Percentiles rank a stretch among this genome's conserved stretches.
These are phyloP conservation scores for Penicillium salamii DNA, from an alignment of 495 filamentous ascomycete species.

Conservation along the genomic window DNA sequence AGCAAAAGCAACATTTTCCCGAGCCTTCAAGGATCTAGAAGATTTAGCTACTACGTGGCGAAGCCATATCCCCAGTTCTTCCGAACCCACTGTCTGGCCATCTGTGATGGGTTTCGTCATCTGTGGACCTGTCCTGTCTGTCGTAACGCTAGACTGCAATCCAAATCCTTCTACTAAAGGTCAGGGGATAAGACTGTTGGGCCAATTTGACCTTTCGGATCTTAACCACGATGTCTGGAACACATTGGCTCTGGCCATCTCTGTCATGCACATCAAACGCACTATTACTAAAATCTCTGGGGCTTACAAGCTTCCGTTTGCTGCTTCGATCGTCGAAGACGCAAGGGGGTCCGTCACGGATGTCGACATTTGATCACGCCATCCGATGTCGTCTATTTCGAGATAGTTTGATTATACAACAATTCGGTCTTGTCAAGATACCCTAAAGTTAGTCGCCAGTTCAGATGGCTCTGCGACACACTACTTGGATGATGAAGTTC, in stretches of 20 bases:
- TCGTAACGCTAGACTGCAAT: conserved; percentile 37
- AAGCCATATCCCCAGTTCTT: neutral
- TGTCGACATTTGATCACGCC: neutral
- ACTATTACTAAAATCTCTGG: conserved; percentile 32
- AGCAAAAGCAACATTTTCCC: conserved; percentile 25
- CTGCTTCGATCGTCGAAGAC: neutral
- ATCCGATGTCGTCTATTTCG: neutral
- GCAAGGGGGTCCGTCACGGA: neutral
- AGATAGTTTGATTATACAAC: no score
- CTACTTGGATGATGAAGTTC: no score
- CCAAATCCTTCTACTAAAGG: conserved; percentile 13
- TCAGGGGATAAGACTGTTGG: conserved; percentile 26
- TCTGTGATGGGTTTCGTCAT: conserved; percentile 39
- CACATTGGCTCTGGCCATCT: conserved; percentile 42
- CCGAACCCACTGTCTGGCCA: conserved; percentile 10
- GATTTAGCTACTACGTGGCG: conserved; percentile 14
- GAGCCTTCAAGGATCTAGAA: conserved; percentile 28
- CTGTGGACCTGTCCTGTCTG: conserved; percentile 39
- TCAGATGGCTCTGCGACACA: no score
- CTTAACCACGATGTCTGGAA: conserved; percentile 47
- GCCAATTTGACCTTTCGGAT: conserved; percentile 39
- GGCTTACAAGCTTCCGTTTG: neutral
- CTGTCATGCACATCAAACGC: conserved; percentile 35
- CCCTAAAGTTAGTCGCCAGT: no score
- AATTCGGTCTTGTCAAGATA: no score